Percentiles rank a stretch among this genome's conserved stretches.
phyloP scores from a whole-genome alignment of 345 rosid genomes.

The Euphorbia pulcherrima region DNA sequence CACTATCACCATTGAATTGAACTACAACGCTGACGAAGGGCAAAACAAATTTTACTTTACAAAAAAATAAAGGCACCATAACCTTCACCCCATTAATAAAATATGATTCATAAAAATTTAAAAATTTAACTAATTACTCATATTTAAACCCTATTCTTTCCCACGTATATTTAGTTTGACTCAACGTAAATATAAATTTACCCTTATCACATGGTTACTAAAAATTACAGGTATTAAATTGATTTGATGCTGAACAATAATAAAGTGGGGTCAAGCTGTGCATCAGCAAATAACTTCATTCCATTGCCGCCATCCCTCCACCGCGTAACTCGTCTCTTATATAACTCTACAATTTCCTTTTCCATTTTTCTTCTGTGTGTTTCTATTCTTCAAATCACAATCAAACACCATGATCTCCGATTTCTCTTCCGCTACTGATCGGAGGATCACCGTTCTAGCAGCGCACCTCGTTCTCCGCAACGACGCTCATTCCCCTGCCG shows the following conservation, averaged over 20 bases:
- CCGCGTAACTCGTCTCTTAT: neutral
- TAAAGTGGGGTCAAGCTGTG: neutral
- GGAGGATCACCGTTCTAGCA: conserved; percentile 22
- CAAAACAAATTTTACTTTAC: too few species aligned
- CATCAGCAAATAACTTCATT: neutral
- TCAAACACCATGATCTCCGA: neutral
- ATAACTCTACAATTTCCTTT: neutral
- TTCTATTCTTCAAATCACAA: neutral
- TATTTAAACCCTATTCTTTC: too few species aligned
- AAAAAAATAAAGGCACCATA: too few species aligned
- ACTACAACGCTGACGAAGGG: too few species aligned
- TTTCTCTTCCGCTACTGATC: neutral
- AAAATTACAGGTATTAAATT: neutral
- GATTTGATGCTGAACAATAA: neutral
- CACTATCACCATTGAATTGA: too few species aligned
- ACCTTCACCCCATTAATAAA: too few species aligned
- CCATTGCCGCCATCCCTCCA: neutral
- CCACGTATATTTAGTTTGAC: too few species aligned
- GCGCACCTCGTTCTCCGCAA: conserved; percentile 13
- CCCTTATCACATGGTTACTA: too few species aligned
- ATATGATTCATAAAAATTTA: too few species aligned
- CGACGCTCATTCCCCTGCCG: neutral
- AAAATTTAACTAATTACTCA: too few species aligned
- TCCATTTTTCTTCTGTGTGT: neutral
- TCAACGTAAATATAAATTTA: too few species aligned